Evolutionary conservation across 2,329 filamentous ascomycete species (phyloP).

Genomic region (Samsoniella hepiali): DNA sequence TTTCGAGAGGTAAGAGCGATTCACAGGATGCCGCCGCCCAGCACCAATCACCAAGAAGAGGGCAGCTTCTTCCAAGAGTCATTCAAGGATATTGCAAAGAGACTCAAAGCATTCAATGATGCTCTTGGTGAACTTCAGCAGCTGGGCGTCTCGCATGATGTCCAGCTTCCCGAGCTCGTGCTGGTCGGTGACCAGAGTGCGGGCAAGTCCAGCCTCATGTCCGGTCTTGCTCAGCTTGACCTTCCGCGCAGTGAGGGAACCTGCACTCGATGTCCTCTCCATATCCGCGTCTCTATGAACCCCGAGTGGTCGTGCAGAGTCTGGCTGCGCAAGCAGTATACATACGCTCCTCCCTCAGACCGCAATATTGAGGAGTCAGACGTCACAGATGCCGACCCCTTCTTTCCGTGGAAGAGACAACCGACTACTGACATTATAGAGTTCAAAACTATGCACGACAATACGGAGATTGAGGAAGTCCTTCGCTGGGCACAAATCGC

Average conservation of each 20-base stretch:
- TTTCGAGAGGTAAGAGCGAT: conserved; percentile 37
- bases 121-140: conserved; percentile 66
- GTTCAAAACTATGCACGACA: conserved; percentile 63
- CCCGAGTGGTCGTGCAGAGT: conserved; percentile 67
- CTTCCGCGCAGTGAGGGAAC: conserved; percentile 68
- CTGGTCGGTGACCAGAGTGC: conserved; percentile 82
- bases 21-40: conserved; percentile 23
- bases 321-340: conserved; percentile 62
- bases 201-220: conserved; percentile 71
- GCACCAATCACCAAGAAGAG: conserved; percentile 28
- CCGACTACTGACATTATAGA: conserved; percentile 43
- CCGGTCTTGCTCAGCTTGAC: conserved; percentile 65
- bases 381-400: conserved; percentile 49
- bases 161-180: conserved; percentile 73
- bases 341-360: conserved; percentile 43
- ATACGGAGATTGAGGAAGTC: conserved; percentile 61
- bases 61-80: conserved; percentile 43
- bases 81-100: conserved; percentile 55
- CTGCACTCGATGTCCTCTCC: conserved; percentile 77
- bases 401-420: conserved; percentile 63
- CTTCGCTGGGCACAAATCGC: conserved; percentile 75
- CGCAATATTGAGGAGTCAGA: conserved; percentile 42
- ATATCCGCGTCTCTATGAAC: conserved; percentile 65
- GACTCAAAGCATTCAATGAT: conserved; percentile 62
- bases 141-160: conserved; percentile 68